Evolutionary conservation across 495 filamentous ascomycete genomes (phyloP).

Genomic region (Tirmania nivea): DNA sequence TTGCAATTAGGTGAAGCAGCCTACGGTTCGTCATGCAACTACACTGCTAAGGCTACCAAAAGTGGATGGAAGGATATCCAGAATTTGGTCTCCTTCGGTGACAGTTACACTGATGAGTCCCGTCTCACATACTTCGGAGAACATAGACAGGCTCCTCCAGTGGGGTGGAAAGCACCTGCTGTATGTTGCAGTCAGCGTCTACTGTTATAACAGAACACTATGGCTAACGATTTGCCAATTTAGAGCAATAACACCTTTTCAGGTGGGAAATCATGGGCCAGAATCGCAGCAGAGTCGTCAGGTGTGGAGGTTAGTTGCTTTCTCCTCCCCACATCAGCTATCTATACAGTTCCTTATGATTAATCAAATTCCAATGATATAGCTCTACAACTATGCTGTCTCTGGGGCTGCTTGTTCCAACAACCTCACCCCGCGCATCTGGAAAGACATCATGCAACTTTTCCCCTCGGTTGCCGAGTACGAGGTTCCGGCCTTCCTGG

Average conservation of each 20-base stretch:
- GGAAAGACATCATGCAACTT: slow-evolving; percentile 25
- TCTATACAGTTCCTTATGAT: background rate
- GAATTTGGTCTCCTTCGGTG: slow-evolving; percentile 39
- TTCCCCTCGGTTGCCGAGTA: slow-evolving; percentile 46
- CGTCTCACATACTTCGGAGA: slow-evolving; percentile 39
- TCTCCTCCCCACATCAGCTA: no score
- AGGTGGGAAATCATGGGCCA: slow-evolving; percentile 47
- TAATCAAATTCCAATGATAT: background rate
- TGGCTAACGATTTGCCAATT: background rate
- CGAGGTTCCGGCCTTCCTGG: slow-evolving; percentile 45
- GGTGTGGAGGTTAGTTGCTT: slow-evolving; percentile 21
- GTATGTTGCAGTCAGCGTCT: slow-evolving; percentile 13
- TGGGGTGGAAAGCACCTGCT: slow-evolving; percentile 29
- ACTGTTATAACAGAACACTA: no score
- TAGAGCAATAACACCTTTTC: slow-evolving; percentile 29
- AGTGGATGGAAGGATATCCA: slow-evolving; percentile 22
- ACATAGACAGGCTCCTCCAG: slow-evolving; percentile 36
- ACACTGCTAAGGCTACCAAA: background rate
- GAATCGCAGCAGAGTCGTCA: slow-evolving; percentile 35
- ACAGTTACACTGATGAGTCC: slow-evolving; percentile 55
- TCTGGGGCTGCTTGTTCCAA: slow-evolving; percentile 49
- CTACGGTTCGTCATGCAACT: no score
- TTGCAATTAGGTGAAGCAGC: no score
- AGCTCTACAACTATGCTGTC: slow-evolving; percentile 53
- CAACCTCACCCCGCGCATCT: slow-evolving; percentile 32